Conservation (phyloP, 805 yeast genomes). For the Trichomonascus vanleenenianus region DNA sequence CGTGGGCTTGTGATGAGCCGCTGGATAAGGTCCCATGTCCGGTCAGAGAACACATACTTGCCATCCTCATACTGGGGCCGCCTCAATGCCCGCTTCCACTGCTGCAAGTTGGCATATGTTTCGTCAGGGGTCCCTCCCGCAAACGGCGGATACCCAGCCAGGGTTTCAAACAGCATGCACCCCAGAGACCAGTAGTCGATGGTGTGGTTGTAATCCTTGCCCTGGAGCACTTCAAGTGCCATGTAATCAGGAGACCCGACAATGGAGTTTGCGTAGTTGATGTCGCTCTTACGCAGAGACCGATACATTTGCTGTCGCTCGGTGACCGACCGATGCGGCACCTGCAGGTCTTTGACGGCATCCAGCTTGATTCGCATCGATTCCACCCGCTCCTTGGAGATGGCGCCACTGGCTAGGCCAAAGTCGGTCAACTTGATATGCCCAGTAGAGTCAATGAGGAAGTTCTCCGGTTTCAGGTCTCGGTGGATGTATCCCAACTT, state of each 20-base stretch:
- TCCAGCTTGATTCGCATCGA: conserved; percentile 66
- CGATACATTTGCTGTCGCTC: conserved; percentile 87
- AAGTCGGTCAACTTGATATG: conserved; percentile 93
- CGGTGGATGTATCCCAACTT: conserved; percentile 94
- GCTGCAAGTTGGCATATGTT: conserved; percentile 85
- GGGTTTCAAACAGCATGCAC: conserved; percentile 91
- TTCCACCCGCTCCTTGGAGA: conserved; percentile 86
- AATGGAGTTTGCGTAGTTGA: conserved; percentile 86
- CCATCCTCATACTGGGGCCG: conserved; percentile 93
- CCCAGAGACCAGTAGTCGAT: conserved; percentile 99
- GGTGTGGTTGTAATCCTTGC: conserved; percentile 87
- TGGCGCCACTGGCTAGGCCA: conserved; percentile 95
- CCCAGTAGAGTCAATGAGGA: conserved; percentile 80
- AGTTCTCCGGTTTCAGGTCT: conserved; percentile 93
- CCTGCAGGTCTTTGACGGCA: conserved; percentile 68
- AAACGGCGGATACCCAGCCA: conserved; percentile 96
- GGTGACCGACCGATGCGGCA: conserved; percentile 62
- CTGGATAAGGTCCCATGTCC: conserved; percentile 88
- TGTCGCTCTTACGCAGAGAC: conserved; percentile 59
- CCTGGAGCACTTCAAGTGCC: conserved; percentile 96
- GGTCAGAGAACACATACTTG: conserved; percentile 83
- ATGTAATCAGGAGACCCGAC: conserved; percentile 98
- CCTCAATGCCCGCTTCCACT: conserved; percentile 82
- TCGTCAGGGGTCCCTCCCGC: conserved; percentile 91
- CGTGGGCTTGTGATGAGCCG: conserved; percentile 74